These are phyloP conservation scores for Apiospora arundinis DNA, from an alignment of 2,329 filamentous ascomycete genomes.

Conservation along the genomic window DNA sequence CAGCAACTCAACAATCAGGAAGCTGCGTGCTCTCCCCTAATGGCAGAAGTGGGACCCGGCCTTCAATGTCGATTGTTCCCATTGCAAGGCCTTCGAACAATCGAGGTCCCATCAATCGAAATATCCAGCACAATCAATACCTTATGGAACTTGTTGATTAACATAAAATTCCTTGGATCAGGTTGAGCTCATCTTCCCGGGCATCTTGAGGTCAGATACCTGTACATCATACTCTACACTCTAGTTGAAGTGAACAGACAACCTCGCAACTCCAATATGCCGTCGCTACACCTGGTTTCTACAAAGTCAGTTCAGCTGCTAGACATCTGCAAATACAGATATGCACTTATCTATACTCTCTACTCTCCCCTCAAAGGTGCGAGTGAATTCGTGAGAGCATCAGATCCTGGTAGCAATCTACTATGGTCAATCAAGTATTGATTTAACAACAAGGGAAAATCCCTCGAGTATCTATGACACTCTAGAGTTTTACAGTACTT, in stretches of 20 bases:
- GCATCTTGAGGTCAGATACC: not conserved
- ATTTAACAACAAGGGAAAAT: not conserved
- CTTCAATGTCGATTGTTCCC: not conserved
- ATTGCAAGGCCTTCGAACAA: not conserved
- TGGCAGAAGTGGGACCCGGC: conserved; percentile 14
- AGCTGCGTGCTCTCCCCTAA: not conserved
- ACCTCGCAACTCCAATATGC: too few species aligned
- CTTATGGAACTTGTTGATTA: not conserved
- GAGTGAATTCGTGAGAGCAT: not conserved
- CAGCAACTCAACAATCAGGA: not conserved
- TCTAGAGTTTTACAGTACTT: not conserved
- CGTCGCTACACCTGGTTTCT: not conserved
- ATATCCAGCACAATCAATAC: not conserved
- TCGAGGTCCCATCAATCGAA: not conserved
- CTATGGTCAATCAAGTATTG: not conserved
- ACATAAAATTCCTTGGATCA: not conserved
- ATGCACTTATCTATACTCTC: not conserved
- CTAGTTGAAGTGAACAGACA: not conserved
- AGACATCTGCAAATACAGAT: not conserved
- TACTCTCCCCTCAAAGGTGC: not conserved
- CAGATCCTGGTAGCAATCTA: not conserved
- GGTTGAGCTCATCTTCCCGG: not conserved
- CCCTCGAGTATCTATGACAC: not conserved
- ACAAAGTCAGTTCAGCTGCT: not conserved
- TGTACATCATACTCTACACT: too few species aligned